A percentile compares a stretch with the other conserved stretches of the same genome.
phyloP scores from a whole-genome alignment of 441 rosid species.

The Euphorbia celastroides region DNA sequence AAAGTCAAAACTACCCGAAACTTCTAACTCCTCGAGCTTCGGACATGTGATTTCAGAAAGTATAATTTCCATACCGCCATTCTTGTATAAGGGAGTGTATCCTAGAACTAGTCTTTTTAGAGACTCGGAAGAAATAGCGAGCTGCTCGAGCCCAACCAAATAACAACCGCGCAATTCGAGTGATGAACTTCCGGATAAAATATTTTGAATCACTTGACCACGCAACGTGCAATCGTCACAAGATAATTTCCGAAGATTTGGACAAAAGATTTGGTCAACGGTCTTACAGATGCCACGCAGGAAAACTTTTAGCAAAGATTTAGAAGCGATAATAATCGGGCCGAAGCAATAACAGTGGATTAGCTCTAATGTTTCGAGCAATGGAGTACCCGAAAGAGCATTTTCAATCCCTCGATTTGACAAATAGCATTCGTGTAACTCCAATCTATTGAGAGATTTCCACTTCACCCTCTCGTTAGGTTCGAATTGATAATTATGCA shows the following conservation, averaged over 20 bases:
- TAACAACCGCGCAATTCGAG: conserved; percentile 9
- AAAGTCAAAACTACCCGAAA: neutral
- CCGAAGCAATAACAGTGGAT: neutral
- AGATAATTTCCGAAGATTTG: neutral
- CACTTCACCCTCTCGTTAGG: too few relatives aligned
- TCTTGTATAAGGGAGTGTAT: too few relatives aligned
- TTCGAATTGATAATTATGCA: too few relatives aligned
- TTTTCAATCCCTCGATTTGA: too few relatives aligned
- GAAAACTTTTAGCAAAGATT: conserved; percentile 12
- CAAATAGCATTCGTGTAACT: too few relatives aligned
- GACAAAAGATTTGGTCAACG: conserved; percentile 12
- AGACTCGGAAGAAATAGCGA: neutral
- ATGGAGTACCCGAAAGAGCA: conserved; percentile 11
- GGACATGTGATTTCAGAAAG: conserved; percentile 8
- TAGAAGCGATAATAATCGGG: neutral
- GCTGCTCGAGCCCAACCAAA: neutral
- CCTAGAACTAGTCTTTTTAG: conserved; percentile 11
- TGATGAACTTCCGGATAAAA: conserved; percentile 13
- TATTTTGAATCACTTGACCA: conserved; percentile 1
- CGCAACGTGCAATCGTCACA: neutral
- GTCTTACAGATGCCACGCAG: neutral
- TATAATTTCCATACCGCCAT: too few relatives aligned
- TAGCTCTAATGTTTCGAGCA: conserved; percentile 12
- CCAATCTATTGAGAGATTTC: too few relatives aligned
- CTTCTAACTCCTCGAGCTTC: neutral